A percentile compares a stretch with the other conserved stretches of the same genome.
Conservation (phyloP, 352 stramenopile species). For the Pythium apleroticum region DNA sequence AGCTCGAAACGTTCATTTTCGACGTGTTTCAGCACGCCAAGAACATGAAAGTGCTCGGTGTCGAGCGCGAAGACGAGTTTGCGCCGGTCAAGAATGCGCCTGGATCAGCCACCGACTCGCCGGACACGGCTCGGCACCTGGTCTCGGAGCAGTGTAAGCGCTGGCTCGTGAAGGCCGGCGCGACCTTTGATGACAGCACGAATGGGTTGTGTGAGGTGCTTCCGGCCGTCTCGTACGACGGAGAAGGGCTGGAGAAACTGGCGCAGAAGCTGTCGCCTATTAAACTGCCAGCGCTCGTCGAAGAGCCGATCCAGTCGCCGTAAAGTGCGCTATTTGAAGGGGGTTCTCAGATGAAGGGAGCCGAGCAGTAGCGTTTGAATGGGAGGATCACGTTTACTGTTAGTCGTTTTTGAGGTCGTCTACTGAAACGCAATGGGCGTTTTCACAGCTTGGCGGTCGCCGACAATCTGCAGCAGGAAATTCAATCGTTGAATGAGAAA, state of each 20-base stretch:
- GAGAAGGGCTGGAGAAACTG: slow-evolving; percentile 66
- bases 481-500: neutral
- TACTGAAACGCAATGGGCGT: too few relatives aligned
- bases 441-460: slow-evolving; percentile 13
- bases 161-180: slow-evolving; percentile 61
- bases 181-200: slow-evolving; percentile 31
- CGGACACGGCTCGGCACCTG: slow-evolving; percentile 69
- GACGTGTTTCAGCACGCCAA: slow-evolving; percentile 94
- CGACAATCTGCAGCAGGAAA: slow-evolving; percentile 5
- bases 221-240: slow-evolving; percentile 81
- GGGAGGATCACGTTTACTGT: too few relatives aligned
- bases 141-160: slow-evolving; percentile 55
- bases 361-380: too few relatives aligned
- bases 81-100: slow-evolving; percentile 89
- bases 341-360: too few relatives aligned
- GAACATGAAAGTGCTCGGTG: slow-evolving; percentile 88
- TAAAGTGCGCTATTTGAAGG: too few relatives aligned
- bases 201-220: slow-evolving; percentile 66
- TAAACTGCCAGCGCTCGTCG: slow-evolving; percentile 34
- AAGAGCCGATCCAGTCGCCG: neutral
- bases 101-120: slow-evolving; percentile 65
- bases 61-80: slow-evolving; percentile 90
- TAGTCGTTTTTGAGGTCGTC: too few relatives aligned
- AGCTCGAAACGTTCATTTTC: slow-evolving; percentile 97
- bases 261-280: slow-evolving; percentile 43